Evolutionary conservation across 73 alveolate genomes (phyloP).

Genomic region (Paramecium octaurelia): DNA sequence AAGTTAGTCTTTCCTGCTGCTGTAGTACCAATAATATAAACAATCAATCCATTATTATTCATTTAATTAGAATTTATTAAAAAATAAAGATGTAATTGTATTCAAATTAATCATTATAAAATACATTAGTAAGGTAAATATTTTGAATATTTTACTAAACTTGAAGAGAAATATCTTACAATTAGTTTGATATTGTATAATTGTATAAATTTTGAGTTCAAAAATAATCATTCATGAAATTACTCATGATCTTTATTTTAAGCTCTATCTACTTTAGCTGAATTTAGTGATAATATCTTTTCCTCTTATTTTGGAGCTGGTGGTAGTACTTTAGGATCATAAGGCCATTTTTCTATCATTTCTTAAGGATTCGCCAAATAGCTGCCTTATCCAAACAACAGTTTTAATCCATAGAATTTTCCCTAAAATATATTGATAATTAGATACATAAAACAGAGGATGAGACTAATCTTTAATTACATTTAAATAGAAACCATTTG

Average conservation of each 20-base stretch:
- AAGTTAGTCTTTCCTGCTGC: slow-evolving; percentile 88
- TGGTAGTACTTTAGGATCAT: slow-evolving; percentile 34
- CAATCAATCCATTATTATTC: not conserved
- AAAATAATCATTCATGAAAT: slow-evolving; percentile 1
- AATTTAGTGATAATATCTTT: not conserved
- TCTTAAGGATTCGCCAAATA: not conserved
- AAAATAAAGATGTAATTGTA: no score
- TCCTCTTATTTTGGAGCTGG: not conserved
- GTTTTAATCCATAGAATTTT: slow-evolving; percentile 1
- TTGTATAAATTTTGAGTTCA: not conserved
- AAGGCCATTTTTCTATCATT: slow-evolving; percentile 34
- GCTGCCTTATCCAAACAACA: slow-evolving; percentile 31
- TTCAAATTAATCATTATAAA: no score
- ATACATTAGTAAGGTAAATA: no score
- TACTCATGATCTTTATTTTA: not conserved
- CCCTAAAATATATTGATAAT: not conserved
- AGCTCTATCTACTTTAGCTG: slow-evolving; percentile 8
- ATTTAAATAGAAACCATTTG: not conserved
- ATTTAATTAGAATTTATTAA: not conserved
- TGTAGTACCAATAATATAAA: slow-evolving; percentile 82
- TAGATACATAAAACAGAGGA: not conserved
- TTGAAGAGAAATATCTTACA: not conserved
- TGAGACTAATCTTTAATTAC: slow-evolving; percentile 14
- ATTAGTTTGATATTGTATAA: not conserved
- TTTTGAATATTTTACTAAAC: not conserved